Evolutionary conservation across 2,329 filamentous ascomycete species (phyloP), one percentile per base, ranked within the genome.

Genomic region (Alternaria sp.): DNA sequence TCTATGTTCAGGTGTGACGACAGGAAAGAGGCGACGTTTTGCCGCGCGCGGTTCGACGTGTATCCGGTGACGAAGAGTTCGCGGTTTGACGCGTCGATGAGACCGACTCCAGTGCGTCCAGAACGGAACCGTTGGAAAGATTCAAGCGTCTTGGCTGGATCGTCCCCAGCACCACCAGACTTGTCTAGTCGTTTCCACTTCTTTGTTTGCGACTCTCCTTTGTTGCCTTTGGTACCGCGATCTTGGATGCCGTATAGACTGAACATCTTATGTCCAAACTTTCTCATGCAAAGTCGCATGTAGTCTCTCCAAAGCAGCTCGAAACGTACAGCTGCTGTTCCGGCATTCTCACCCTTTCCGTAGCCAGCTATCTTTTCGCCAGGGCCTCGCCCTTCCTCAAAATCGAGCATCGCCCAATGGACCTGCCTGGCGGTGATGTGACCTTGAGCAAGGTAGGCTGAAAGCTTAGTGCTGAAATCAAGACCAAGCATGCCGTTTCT

Each of bases 281-380:
- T 94, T 30, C 85, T 85, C 6, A 88, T 89, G 73, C 90, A 93
- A 0, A 95, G 85, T 1, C 90, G 85, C 89, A 95, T 93, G 72
- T 94, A 95, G 72, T 95, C 92, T 44, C 92, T 83, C 91, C 3
- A 95, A 0, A 95, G 78, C 0, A 96, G 82, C 73, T 95, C 91
- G 59, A 92, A 90, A 0, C 92, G 87, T 1, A 95, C 85, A 0
- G 84, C 86, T 32, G 86, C 86, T 0, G 90, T 93, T 0, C 92
- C 91, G 28, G 88, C 86, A 55, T 90, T 93, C 75, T 93, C 90
- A 0, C 91, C 91, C 53, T 88, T 78, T 0, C 88, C 90, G 60
- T 89, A 93, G 0, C 90, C 90, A 47, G 59, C 49, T 9, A 67
- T 52, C 2, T 57, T 62, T 51, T 72, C 60, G 8, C 75, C 77